These are phyloP conservation scores for Hyparrhenia diplandra DNA, from an alignment of 176 grass and related monocot species.

Conservation along the genomic window DNA sequence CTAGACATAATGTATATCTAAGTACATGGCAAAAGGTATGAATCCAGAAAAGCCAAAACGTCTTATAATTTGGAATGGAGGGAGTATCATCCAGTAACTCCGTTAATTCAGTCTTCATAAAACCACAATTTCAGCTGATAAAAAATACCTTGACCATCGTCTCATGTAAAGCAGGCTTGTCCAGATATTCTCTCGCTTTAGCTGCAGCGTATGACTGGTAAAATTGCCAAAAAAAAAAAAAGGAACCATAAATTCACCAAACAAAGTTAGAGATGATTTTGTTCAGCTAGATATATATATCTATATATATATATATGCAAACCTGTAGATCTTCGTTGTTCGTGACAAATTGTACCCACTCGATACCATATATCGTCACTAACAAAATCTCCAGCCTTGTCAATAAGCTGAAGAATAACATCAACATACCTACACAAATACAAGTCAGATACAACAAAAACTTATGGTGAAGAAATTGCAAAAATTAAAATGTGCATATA, in stretches of 20 bases:
- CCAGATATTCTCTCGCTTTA: conserved; percentile 95
- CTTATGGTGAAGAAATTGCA: conserved; percentile 1
- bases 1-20: no score
- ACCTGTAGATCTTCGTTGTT: conserved; percentile 99
- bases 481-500: not conserved
- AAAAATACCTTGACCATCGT: conserved; percentile 97
- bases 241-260: conserved; percentile 14
- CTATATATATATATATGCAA: conserved; percentile 32
- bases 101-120: not conserved
- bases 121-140: conserved; percentile 20
- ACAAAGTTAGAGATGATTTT: conserved; percentile 8
- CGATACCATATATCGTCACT: conserved; percentile 99
- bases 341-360: conserved; percentile 99
- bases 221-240: conserved; percentile 23
- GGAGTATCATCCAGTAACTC: not conserved
- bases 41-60: no score
- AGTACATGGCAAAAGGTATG: no score
- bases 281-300: conserved; percentile 30
- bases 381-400: conserved; percentile 98
- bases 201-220: conserved; percentile 90
- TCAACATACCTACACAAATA: conserved; percentile 88
- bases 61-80: no score
- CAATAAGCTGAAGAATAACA: conserved; percentile 99
- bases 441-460: not conserved
- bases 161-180: conserved; percentile 97